Conservation (phyloP, 106 monocot genomes). For the Dendrobium officinale region DNA sequence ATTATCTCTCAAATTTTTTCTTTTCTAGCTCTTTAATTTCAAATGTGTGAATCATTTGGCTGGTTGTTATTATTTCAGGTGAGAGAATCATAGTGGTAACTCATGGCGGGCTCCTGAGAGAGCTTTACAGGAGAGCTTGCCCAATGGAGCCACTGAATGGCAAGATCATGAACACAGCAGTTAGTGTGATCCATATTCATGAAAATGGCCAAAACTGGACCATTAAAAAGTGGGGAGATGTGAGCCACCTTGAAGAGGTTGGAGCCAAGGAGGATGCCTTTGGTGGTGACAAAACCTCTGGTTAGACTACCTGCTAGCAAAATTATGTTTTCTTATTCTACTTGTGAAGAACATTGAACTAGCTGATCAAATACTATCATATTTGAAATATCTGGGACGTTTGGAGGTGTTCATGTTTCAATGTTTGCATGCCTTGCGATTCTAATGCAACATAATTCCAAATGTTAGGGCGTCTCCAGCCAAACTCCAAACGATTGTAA, state of each 20-base stretch:
- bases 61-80: conserved; percentile 29
- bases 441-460: too few relatives aligned
- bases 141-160: conserved; percentile 17
- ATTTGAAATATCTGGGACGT: neutral
- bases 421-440: too few relatives aligned
- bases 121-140: conserved; percentile 50
- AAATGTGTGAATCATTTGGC: too few relatives aligned
- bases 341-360: neutral
- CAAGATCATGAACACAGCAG: conserved; percentile 59
- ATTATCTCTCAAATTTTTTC: too few relatives aligned
- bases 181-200: conserved; percentile 59
- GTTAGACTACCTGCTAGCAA: conserved; percentile 17
- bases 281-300: conserved; percentile 74
- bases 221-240: conserved; percentile 64
- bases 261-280: conserved; percentile 49
- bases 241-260: conserved; percentile 52
- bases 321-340: neutral
- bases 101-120: conserved; percentile 76
- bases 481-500: too few relatives aligned
- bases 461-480: too few relatives aligned
- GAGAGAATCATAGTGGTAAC: conserved; percentile 64
- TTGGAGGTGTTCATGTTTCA: too few relatives aligned
- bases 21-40: too few relatives aligned
- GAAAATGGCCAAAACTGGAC: conserved; percentile 43
- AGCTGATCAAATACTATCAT: neutral